A percentile compares a stretch with the other conserved stretches of the same genome.
phyloP scores from a whole-genome alignment of 805 yeast species.

The Maudiozyma serrabonitensis region DNA sequence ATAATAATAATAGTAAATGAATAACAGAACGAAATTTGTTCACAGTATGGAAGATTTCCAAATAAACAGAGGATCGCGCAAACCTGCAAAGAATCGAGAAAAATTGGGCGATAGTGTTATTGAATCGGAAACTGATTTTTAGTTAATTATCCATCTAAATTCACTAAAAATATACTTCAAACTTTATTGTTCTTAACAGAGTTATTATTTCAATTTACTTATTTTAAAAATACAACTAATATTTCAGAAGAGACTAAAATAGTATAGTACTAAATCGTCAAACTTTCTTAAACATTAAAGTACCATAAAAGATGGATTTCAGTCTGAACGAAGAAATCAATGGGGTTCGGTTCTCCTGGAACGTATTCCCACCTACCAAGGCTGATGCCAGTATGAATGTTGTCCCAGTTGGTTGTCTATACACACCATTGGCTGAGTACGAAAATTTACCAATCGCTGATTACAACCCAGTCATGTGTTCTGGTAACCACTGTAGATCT shows the following conservation, averaged over 20 bases:
- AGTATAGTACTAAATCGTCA: no score
- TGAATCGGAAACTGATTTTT: not conserved
- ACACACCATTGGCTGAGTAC: slow-evolving; percentile 83
- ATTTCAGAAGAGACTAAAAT: no score
- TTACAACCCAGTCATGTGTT: slow-evolving; percentile 80
- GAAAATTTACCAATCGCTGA: slow-evolving; percentile 68
- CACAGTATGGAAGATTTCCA: not conserved
- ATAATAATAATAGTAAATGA: not conserved
- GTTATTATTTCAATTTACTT: no score
- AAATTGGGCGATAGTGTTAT: not conserved
- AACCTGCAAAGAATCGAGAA: not conserved
- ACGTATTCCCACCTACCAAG: slow-evolving; percentile 79
- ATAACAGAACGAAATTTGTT: not conserved
- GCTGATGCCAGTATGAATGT: slow-evolving; percentile 85
- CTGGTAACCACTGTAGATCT: slow-evolving; percentile 68
- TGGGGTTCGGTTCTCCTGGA: slow-evolving; percentile 73
- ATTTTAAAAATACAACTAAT: no score
- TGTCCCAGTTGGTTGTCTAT: slow-evolving; percentile 87
- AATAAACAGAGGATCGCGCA: not conserved
- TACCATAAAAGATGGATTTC: slow-evolving; percentile 30
- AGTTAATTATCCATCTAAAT: no score
- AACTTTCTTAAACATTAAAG: no score
- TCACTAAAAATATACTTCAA: no score
- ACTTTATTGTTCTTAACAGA: no score
- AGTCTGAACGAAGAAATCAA: slow-evolving; percentile 61